A percentile compares a stretch with the other conserved stretches of the same genome.
Conservation (phyloP, 129 eudicot species). For the sunflower (Helianthus annuus) region DNA sequence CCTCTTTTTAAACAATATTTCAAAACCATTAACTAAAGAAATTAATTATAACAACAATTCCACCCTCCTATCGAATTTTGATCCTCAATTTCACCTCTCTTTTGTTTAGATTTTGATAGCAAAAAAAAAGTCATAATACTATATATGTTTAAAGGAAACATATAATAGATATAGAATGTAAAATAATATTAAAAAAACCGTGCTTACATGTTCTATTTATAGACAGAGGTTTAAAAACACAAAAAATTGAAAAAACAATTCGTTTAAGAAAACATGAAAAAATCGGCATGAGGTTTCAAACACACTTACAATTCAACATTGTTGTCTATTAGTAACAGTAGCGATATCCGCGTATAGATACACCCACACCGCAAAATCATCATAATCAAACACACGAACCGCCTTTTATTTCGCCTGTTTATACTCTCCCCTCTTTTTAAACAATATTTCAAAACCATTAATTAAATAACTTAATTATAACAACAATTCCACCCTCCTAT, state of each 20-base stretch:
- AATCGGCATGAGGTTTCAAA: background rate
- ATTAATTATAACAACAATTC: background rate
- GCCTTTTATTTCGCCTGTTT: conserved; percentile 35
- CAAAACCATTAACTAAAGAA: no score
- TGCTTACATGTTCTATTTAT: no score
- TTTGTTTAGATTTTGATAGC: conserved; percentile 29
- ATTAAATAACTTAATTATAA: background rate
- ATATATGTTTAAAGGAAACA: no score
- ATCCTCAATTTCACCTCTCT: conserved; percentile 23
- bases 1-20: background rate
- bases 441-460: background rate
- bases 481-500: background rate
- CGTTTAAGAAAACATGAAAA: background rate
- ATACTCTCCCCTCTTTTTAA: conserved; percentile 23
- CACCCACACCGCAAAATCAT: conserved; percentile 17
- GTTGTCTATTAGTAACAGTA: background rate
- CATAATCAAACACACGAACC: conserved; percentile 14
- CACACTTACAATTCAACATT: background rate
- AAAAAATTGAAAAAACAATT: no score
- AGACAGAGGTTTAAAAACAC: no score
- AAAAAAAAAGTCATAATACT: no score
- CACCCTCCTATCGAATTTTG: conserved; percentile 17
- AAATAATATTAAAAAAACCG: no score
- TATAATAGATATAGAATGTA: no score
- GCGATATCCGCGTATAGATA: conserved; percentile 27